Evolutionary conservation across 2,329 filamentous ascomycete genomes (phyloP), one percentile per base, ranked within the genome.

Genomic region (Ilyonectria mors-panacis): DNA sequence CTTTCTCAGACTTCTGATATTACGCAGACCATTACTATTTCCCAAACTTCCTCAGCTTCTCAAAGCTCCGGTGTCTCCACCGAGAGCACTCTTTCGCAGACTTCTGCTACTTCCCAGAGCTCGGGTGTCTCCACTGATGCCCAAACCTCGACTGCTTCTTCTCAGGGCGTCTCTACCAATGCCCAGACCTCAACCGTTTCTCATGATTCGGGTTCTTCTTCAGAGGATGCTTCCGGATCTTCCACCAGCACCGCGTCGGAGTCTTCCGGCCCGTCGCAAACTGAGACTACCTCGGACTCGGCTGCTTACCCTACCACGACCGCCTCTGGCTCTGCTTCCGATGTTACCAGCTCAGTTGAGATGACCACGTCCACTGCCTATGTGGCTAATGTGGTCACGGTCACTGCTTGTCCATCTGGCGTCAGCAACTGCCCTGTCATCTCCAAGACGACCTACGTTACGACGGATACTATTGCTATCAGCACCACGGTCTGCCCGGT

Each of bases 401-500:
- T 50, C 47, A 50, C 47, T 6, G 47, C 47, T 17, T 26, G 47
- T 7, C 47, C 47, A 6, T 26, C 47, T 5, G 6, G 19, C 12
- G 4, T 50, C 19, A 23, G 17, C 47, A 50, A 50, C 47, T 50
- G 47, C n/a, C 47, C 47, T n/a, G 21, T 19, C 15, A 50, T n/a
- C 10, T 23, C 21, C 26, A 50, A 50, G 47, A 23, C 21, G 21
- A 50, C 47, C 10, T 50, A 50, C 26, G 19, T 50, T 19, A 50
- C 47, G 6, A 50, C 47, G 4, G 6, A 30, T 3, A 50, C 19
- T 7, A 50, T 50, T 50, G 47, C 47, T 23, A n/a, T 50, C 19
- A 28, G 47, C 47, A 50, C 47, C 21, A 50, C 47, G 10, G 21
- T 50, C 47, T 50, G 47, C 47, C 47, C 47, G 12, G 47, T 30